Evolutionary conservation across 2,329 filamentous ascomycete genomes (phyloP).

Genomic region (Xylariaceae sp.): DNA sequence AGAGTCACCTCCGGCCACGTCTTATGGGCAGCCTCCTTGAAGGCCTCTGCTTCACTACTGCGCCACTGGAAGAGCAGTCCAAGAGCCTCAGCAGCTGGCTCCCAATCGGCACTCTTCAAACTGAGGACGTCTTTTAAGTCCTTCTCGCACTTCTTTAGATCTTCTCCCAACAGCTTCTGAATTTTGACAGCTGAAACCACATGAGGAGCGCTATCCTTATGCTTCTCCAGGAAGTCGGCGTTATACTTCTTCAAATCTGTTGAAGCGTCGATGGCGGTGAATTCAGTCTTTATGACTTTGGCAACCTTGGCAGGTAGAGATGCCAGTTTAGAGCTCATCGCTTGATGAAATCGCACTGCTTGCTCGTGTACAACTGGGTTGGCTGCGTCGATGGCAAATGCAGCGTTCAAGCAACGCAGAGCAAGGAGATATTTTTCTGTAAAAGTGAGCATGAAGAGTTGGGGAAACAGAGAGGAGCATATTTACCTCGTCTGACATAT

Average conservation of each 20-base stretch:
- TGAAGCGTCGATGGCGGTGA: slow-evolving; percentile 65
- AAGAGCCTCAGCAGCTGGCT: slow-evolving; percentile 54
- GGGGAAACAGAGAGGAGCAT: background rate
- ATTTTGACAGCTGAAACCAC: slow-evolving; percentile 68
- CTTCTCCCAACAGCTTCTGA: slow-evolving; percentile 64
- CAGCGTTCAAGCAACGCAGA: slow-evolving; percentile 81
- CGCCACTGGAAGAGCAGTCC: slow-evolving; percentile 56
- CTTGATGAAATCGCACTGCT: slow-evolving; percentile 70
- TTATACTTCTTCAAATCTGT: slow-evolving; percentile 69
- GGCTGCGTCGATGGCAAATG: slow-evolving; percentile 70
- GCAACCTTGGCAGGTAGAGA: slow-evolving; percentile 70
- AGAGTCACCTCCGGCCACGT: slow-evolving; percentile 60
- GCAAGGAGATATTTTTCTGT: slow-evolving; percentile 87
- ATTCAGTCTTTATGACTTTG: slow-evolving; percentile 73
- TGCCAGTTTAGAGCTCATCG: slow-evolving; percentile 61
- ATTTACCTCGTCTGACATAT: slow-evolving; percentile 81
- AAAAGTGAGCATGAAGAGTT: slow-evolving; percentile 16
- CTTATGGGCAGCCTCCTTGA: slow-evolving; percentile 54
- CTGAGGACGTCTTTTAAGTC: slow-evolving; percentile 63
- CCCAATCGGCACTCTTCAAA: slow-evolving; percentile 52
- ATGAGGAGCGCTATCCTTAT: slow-evolving; percentile 68
- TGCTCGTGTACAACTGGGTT: slow-evolving; percentile 80
- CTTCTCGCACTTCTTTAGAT: slow-evolving; percentile 64
- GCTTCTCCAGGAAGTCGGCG: slow-evolving; percentile 66
- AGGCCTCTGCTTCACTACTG: slow-evolving; percentile 55